Percentiles rank a stretch among this genome's conserved stretches.
Evolutionary conservation across 2,329 filamentous ascomycete species (phyloP).

Genomic region (Colletotrichum somersetense): DNA sequence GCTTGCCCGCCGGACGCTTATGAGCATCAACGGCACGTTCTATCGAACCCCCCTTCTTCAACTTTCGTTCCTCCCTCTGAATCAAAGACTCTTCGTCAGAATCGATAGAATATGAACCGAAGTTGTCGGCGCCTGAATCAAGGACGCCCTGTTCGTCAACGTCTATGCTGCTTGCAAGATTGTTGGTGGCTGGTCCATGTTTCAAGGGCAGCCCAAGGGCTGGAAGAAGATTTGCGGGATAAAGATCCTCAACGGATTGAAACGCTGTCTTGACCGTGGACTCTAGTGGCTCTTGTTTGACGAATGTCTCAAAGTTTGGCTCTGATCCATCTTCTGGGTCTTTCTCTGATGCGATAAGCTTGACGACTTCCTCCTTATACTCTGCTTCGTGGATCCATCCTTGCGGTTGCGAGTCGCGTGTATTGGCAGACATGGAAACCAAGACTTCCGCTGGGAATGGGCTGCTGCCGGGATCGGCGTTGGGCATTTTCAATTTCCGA

Average conservation of each 20-base stretch:
- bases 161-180: constrained; percentile 62
- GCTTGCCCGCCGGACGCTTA: neutral
- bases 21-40: neutral
- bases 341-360: constrained; percentile 75
- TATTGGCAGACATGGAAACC: constrained; percentile 89
- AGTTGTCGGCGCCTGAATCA: constrained; percentile 59
- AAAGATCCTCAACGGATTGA: constrained; percentile 90
- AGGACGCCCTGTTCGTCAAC: constrained; percentile 75
- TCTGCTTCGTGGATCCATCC: constrained; percentile 95
- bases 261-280: constrained; percentile 78
- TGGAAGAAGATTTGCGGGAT: constrained; percentile 73
- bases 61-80: constrained; percentile 44
- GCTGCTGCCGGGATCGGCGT: constrained; percentile 73
- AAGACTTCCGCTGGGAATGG: constrained; percentile 86
- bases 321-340: constrained; percentile 57
- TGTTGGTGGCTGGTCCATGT: constrained; percentile 46
- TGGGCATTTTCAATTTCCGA: constrained; percentile 78
- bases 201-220: constrained; percentile 57
- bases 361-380: constrained; percentile 73
- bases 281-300: constrained; percentile 66
- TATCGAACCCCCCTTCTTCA: neutral
- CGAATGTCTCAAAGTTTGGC: constrained; percentile 75
- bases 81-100: constrained; percentile 64
- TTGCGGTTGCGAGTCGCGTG: constrained; percentile 77
- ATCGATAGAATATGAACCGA: constrained; percentile 63